A percentile compares a stretch with the other conserved stretches of the same genome.
These are phyloP conservation scores for Dioszegia aurantiaca DNA, from an alignment of 768 basidiomycete genomes.

Conservation along the genomic window DNA sequence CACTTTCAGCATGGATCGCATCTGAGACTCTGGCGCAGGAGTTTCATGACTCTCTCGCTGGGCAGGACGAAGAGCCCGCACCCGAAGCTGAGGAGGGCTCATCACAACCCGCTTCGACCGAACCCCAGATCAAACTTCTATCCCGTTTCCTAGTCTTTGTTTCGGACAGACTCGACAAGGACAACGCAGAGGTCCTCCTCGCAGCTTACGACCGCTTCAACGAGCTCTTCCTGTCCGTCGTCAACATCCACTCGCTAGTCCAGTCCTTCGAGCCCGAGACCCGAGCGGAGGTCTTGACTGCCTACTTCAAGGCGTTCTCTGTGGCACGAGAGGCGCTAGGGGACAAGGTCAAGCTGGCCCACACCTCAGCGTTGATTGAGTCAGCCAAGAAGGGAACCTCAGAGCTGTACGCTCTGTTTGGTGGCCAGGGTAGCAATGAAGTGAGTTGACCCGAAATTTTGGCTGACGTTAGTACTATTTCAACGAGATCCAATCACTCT, in stretches of 20 bases:
- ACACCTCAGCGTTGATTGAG: conserved; percentile 54
- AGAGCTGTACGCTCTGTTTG: conserved; percentile 83
- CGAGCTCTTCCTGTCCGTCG: conserved; percentile 64
- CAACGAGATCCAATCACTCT: conserved; percentile 85
- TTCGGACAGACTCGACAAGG: conserved; percentile 56
- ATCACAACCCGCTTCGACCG: conserved; percentile 56
- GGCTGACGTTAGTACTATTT: conserved; percentile 67
- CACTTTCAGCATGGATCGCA: conserved; percentile 78
- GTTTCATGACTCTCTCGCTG: conserved; percentile 62
- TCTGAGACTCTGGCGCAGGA: conserved; percentile 90
- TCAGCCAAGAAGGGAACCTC: conserved; percentile 51
- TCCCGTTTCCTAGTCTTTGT: conserved; percentile 79
- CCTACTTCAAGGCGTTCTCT: conserved; percentile 75
- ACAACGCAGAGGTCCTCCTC: conserved; percentile 59
- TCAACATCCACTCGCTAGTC: conserved; percentile 78
- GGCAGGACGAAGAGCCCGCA: conserved; percentile 55
- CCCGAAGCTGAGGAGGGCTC: conserved; percentile 54
- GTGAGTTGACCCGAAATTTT: conserved; percentile 28
- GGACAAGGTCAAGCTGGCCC: conserved; percentile 54
- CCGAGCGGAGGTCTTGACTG: conserved; percentile 70
- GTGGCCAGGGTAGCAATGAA: conserved; percentile 96
- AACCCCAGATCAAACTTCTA: conserved; percentile 72
- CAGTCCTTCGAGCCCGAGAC: conserved; percentile 71
- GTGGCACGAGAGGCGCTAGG: conserved; percentile 61
- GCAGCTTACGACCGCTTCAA: conserved; percentile 77